Evolutionary conservation across 371 early-diverging fungal species (phyloP).

Genomic region (Saksenaea vasiformis): DNA sequence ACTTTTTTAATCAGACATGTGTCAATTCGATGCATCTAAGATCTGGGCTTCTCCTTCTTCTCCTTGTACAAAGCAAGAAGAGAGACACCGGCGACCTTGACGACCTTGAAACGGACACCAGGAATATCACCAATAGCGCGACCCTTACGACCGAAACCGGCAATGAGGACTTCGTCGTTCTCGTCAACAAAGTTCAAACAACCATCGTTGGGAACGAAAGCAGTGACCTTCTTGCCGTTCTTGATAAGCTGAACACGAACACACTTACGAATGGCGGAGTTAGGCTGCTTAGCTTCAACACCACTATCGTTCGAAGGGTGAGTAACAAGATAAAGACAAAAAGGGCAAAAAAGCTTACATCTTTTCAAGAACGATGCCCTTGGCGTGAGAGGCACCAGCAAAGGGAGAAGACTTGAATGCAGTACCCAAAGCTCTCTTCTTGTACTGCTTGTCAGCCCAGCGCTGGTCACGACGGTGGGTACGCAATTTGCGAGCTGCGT

Average conservation of each 20-base stretch:
- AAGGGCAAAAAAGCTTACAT: conserved; percentile 66
- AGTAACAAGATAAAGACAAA: background rate
- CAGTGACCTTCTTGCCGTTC: conserved; percentile 99
- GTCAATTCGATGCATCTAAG: conserved; percentile 59
- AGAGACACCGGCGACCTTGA: conserved; percentile 99
- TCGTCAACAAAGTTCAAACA: conserved; percentile 98
- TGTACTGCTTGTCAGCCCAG: conserved; percentile 99
- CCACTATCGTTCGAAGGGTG: conserved; percentile 66
- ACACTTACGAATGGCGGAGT: conserved; percentile 99
- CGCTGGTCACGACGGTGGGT: conserved; percentile 96
- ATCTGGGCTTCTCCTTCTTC: conserved; percentile 99
- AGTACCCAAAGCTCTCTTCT: conserved; percentile 98
- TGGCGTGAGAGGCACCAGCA: conserved; percentile 99
- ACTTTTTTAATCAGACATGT: no score
- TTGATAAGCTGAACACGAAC: conserved; percentile 99
- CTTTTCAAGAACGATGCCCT: conserved; percentile 99
- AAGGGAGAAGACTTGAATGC: conserved; percentile 97
- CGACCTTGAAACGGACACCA: conserved; percentile 99
- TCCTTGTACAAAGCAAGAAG: conserved; percentile 99
- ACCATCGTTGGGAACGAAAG: conserved; percentile 99
- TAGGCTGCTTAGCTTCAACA: conserved; percentile 99
- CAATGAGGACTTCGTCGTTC: conserved; percentile 97
- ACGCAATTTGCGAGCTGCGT: conserved; percentile 98
- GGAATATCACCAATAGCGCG: conserved; percentile 99
- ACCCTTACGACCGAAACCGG: conserved; percentile 94